phyloP scores from a whole-genome alignment of 1,284 basidiomycete genomes.

The Apiotrichum akiyoshidainum region DNA sequence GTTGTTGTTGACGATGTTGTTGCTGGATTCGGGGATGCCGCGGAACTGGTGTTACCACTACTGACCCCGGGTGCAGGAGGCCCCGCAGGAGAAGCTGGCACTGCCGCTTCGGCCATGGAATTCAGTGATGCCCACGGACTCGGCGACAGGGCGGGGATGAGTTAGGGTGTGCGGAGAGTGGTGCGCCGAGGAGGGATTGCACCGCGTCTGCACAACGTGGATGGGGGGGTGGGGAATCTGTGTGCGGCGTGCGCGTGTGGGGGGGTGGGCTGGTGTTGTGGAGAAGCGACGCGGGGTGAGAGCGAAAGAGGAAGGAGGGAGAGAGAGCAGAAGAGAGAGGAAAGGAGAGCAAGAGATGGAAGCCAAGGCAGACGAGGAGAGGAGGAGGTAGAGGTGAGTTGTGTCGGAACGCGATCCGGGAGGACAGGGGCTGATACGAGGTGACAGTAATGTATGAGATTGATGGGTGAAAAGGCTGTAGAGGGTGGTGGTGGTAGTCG shows the following conservation, averaged over 20 bases:
- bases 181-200: not conserved
- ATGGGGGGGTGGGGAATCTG: too few relatives aligned
- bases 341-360: not conserved
- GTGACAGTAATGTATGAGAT: too few relatives aligned
- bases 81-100: not conserved
- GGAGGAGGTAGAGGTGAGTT: too few relatives aligned
- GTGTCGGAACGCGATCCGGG: too few relatives aligned
- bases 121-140: constrained; percentile 1
- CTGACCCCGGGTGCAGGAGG: not conserved
- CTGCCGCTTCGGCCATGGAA: constrained; percentile 16
- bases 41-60: not conserved
- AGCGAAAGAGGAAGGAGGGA: not conserved
- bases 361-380: too few relatives aligned
- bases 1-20: constrained; percentile 9
- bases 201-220: too few relatives aligned
- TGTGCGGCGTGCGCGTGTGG: too few relatives aligned
- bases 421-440: too few relatives aligned
- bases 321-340: not conserved
- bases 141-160: constrained; percentile 3
- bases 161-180: not conserved
- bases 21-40: not conserved
- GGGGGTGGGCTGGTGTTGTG: too few relatives aligned
- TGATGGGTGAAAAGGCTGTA: too few relatives aligned
- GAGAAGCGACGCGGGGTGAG: not conserved
- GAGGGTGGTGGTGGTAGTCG: too few relatives aligned